A percentile compares a stretch with the other conserved stretches of the same genome.
These are phyloP conservation scores for Suillus discolor DNA, from an alignment of 768 basidiomycete species.

Conservation along the genomic window DNA sequence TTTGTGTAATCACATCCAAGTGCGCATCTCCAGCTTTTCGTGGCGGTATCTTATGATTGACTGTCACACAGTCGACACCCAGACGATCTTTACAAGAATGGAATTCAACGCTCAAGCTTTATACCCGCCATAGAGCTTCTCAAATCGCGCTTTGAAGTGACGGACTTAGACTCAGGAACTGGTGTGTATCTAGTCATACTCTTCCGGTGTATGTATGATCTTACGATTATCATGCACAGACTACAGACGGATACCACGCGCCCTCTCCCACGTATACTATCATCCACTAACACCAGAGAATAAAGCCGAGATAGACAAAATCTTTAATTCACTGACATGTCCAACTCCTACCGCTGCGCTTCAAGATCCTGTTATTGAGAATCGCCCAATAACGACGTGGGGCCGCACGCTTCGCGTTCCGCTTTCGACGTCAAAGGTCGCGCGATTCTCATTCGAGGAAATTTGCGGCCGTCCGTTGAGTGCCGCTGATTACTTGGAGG, in stretches of 20 bases:
- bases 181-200: constrained; percentile 48
- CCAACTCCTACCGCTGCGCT: constrained; percentile 39
- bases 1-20: constrained; percentile 98
- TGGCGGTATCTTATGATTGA: constrained; percentile 8
- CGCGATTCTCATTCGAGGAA: constrained; percentile 83
- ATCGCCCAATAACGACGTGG: constrained; percentile 83
- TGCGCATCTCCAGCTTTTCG: constrained; percentile 43
- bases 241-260: constrained; percentile 91
- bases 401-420: constrained; percentile 82
- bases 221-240: constrained; percentile 48
- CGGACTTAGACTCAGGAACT: constrained; percentile 94
- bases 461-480: constrained; percentile 89
- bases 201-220: constrained; percentile 1
- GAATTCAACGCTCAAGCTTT: constrained; percentile 94
- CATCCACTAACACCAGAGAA: constrained; percentile 73
- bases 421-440: constrained; percentile 76
- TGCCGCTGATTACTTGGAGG: constrained; percentile 94
- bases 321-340: constrained; percentile 75
- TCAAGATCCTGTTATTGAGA: constrained; percentile 53
- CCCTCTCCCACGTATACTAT: constrained; percentile 93
- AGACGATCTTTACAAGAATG: constrained; percentile 97
- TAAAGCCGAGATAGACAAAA: constrained; percentile 71
- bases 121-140: constrained; percentile 93
- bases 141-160: constrained; percentile 83
- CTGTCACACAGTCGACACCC: constrained; percentile 81